A percentile compares a stretch with the other conserved stretches of the same genome.
phyloP scores from a whole-genome alignment of 139 green algal genomes.

The Chlorella sp. region DNA sequence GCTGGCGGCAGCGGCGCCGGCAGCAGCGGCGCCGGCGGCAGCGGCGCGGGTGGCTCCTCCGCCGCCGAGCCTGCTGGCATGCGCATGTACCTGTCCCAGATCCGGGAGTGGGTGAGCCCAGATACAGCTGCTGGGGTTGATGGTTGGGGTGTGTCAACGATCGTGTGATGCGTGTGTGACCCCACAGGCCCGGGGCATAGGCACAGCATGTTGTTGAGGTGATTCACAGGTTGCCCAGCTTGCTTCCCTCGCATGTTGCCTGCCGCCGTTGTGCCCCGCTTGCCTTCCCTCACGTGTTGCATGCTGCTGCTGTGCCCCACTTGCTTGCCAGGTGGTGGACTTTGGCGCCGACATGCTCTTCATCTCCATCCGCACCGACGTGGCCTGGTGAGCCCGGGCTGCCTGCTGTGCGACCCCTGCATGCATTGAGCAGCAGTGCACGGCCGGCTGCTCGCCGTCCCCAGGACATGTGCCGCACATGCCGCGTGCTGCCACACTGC shows the following conservation, averaged over 20 bases:
- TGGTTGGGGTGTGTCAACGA: too few relatives aligned
- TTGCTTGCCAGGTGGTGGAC: slow-evolving; percentile 71
- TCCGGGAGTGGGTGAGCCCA: slow-evolving; percentile 81
- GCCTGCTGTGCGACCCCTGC: not conserved
- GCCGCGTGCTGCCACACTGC: not conserved
- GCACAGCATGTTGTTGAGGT: too few relatives aligned
- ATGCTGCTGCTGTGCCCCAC: too few relatives aligned
- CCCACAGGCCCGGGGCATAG: too few relatives aligned
- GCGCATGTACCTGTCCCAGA: slow-evolving; percentile 88
- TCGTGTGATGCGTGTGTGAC: too few relatives aligned
- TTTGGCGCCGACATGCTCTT: slow-evolving; percentile 85
- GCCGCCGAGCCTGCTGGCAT: slow-evolving; percentile 61
- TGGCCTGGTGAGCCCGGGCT: slow-evolving; percentile 58
- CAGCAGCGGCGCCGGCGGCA: slow-evolving; percentile 8
- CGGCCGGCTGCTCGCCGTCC: not conserved
- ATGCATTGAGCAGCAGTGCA: not conserved
- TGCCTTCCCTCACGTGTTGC: too few relatives aligned
- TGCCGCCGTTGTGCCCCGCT: too few relatives aligned
- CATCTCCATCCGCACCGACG: slow-evolving; percentile 92
- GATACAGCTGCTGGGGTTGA: too few relatives aligned
- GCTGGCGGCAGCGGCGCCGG: not conserved
- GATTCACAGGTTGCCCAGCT: too few relatives aligned
- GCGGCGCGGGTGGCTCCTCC: slow-evolving; percentile 25
- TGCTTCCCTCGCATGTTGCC: too few relatives aligned
- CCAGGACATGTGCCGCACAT: not conserved